A percentile compares a stretch with the other conserved stretches of the same genome.
phyloP scores from a whole-genome alignment of 176 grass and related monocot species.

The Hsuehochloa calcarea region DNA sequence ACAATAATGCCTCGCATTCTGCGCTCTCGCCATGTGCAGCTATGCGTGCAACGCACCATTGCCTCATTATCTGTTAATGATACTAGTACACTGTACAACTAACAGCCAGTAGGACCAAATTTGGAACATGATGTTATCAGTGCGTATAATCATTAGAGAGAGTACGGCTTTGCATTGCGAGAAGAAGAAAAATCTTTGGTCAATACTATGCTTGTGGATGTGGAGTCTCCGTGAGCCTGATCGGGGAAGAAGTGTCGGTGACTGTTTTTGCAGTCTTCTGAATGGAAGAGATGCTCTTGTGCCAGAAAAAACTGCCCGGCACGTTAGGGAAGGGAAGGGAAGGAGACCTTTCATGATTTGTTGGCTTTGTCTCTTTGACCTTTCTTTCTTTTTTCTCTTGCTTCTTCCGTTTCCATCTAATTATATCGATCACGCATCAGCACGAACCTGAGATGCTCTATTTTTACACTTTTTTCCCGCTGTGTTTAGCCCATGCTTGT shows the following conservation, averaged over 20 bases:
- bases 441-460: not conserved
- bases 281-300: too few species aligned
- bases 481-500: not conserved
- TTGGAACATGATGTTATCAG: not conserved
- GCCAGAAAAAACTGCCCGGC: slow-evolving; percentile 37
- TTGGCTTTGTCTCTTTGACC: slow-evolving; percentile 28
- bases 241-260: slow-evolving; percentile 26
- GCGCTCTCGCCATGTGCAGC: slow-evolving; percentile 35
- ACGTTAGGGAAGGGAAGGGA: slow-evolving; percentile 33
- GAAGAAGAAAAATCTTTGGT: not conserved
- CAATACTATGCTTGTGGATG: not conserved
- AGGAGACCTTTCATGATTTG: slow-evolving; percentile 24
- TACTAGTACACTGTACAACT: not conserved
- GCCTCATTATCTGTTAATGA: slow-evolving; percentile 29
- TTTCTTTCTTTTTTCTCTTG: not conserved
- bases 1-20: slow-evolving; percentile 27
- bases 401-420: slow-evolving; percentile 5
- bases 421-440: not conserved
- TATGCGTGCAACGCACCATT: not conserved
- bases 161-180: not conserved
- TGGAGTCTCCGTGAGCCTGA: not conserved
- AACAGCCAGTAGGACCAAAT: not conserved
- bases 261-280: slow-evolving; percentile 6
- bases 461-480: not conserved
- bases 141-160: slow-evolving; percentile 8